Evolutionary conservation across 176 grass and related monocot genomes (phyloP).

Genomic region (Phyllostachys edulis): DNA sequence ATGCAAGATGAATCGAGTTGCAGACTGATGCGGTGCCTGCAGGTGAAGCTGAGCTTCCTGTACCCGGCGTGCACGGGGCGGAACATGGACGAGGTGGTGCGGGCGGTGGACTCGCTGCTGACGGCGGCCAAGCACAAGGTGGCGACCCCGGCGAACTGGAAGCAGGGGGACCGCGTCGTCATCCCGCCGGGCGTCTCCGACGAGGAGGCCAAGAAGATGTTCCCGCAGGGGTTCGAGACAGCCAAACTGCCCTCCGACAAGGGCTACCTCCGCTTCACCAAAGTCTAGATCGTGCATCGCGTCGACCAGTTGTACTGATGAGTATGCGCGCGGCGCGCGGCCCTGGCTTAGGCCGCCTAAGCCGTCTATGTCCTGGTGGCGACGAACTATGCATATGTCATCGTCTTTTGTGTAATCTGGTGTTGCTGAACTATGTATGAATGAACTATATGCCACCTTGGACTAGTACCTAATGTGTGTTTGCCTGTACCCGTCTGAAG

Average conservation of each 20-base stretch:
- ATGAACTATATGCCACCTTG: too few relatives aligned
- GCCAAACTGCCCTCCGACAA: constrained; percentile 71
- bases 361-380: background rate
- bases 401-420: background rate
- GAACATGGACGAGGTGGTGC: constrained; percentile 88
- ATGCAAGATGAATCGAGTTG: background rate
- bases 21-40: background rate
- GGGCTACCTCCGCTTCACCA: constrained; percentile 77
- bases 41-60: constrained; percentile 78
- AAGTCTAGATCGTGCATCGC: constrained; percentile 36
- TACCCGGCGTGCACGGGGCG: constrained; percentile 71
- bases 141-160: constrained; percentile 87
- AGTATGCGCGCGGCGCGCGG: too few relatives aligned
- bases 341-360: too few relatives aligned
- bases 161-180: constrained; percentile 61
- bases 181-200: constrained; percentile 62
- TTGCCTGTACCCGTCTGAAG: too few relatives aligned
- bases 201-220: constrained; percentile 71
- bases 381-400: background rate
- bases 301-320: too few relatives aligned
- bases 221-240: constrained; percentile 52
- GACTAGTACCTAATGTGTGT: too few relatives aligned
- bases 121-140: constrained; percentile 60
- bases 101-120: constrained; percentile 71
- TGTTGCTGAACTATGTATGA: background rate